Evolutionary conservation across 2,329 filamentous ascomycete species (phyloP).

Genomic region (Peltaster fructicola): DNA sequence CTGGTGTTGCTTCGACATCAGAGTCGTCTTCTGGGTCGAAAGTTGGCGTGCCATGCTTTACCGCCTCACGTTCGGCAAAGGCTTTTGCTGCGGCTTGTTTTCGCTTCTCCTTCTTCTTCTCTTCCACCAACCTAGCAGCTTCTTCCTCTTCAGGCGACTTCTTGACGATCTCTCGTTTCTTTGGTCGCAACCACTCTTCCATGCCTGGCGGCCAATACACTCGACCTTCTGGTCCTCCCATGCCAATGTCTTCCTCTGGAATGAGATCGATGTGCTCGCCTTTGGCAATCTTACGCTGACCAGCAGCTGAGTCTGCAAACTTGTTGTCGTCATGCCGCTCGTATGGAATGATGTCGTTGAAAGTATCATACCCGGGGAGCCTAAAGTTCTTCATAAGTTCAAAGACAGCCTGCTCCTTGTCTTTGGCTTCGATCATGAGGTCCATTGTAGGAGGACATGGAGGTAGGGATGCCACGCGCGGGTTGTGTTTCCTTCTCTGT

Average conservation of each 20-base stretch:
- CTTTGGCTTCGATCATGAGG: conserved; percentile 98
- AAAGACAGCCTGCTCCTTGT: conserved; percentile 93
- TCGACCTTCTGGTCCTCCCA: conserved; percentile 66
- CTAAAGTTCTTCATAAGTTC: conserved; percentile 81
- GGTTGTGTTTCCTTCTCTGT: conserved; percentile 70
- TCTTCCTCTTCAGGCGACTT: conserved; percentile 21
- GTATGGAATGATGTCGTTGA: conserved; percentile 64
- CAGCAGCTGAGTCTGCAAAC: conserved; percentile 12
- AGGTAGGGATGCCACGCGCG: conserved; percentile 61
- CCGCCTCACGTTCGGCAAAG: conserved; percentile 11
- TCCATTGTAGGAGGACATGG: conserved; percentile 75
- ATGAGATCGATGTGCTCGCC: conserved; percentile 23
- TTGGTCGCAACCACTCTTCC: conserved; percentile 77
- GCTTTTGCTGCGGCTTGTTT: conserved; percentile 14
- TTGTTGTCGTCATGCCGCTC: conserved; percentile 60
- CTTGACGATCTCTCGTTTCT: conserved; percentile 50
- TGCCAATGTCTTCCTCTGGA: conserved; percentile 53
- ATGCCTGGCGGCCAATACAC: conserved; percentile 85
- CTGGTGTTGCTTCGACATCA: conserved; percentile 19
- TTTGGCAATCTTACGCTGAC: conserved; percentile 4
- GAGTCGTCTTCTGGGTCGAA: conserved; percentile 14
- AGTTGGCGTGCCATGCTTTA: conserved; percentile 7
- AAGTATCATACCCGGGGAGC: conserved; percentile 57
- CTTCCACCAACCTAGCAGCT: conserved; percentile 15
- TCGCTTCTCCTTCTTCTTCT: conserved; percentile 17